Conservation (phyloP, 129 eudicot genomes). For the Flaveria sonorensis region DNA sequence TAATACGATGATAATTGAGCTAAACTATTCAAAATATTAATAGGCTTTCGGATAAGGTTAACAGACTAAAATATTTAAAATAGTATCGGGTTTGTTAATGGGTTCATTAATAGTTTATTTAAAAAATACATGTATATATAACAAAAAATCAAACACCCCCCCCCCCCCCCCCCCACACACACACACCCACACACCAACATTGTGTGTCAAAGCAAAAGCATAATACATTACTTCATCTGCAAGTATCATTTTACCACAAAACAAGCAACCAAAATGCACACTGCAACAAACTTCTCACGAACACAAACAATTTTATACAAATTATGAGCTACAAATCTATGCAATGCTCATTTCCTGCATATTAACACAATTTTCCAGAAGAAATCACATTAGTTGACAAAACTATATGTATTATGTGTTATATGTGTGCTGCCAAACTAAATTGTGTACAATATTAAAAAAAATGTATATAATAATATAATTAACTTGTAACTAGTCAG, state of each 20-base stretch:
- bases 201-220: slow-evolving; percentile 14
- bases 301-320: neutral
- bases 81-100: no score
- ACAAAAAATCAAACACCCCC: no score
- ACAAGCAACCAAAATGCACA: slow-evolving; percentile 22
- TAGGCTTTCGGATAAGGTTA: no score
- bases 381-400: neutral
- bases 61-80: no score
- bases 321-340: slow-evolving; percentile 8
- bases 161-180: no score
- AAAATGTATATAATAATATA: neutral
- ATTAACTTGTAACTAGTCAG: slow-evolving; percentile 18
- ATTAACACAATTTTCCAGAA: neutral
- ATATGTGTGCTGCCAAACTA: no score
- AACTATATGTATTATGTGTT: neutral
- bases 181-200: neutral
- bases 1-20: no score
- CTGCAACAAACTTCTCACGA: slow-evolving; percentile 22
- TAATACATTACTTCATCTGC: slow-evolving; percentile 16
- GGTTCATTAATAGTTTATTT: no score
- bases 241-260: slow-evolving; percentile 10
- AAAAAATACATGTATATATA: no score
- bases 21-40: no score
- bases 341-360: neutral
- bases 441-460: neutral